These are phyloP conservation scores for Trichoderma hamatum DNA, from an alignment of 2,329 filamentous ascomycete genomes.

Conservation along the genomic window DNA sequence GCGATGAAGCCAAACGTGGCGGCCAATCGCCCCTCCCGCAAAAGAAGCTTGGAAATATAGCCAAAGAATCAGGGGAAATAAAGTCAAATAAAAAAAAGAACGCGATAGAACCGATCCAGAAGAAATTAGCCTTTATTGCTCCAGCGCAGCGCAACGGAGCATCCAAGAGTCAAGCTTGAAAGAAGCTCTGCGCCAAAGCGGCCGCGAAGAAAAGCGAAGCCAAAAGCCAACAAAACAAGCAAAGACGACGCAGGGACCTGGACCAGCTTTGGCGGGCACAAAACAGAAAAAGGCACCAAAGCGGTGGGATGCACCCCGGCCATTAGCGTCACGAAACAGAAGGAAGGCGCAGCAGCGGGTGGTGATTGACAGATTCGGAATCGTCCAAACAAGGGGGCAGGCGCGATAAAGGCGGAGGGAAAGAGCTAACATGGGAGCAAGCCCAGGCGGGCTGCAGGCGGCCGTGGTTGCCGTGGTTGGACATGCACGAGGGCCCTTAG, in stretches of 20 bases:
- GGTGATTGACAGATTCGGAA: conserved; percentile 17
- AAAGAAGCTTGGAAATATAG: neutral
- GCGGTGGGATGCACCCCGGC: conserved; percentile 26
- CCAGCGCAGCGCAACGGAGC: neutral
- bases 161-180: neutral
- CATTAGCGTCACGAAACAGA: conserved; percentile 5
- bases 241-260: neutral
- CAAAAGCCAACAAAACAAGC: conserved; percentile 1
- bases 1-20: neutral
- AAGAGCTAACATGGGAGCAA: conserved; percentile 19
- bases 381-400: conserved; percentile 19
- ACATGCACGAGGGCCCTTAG: conserved; percentile 5
- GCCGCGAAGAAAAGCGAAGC: neutral
- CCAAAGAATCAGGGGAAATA: neutral
- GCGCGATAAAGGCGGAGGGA: conserved; percentile 22
- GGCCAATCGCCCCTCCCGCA: conserved; percentile 4
- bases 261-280: neutral
- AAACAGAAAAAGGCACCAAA: neutral
- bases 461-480: conserved; percentile 15
- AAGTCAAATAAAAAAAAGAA: neutral
- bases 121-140: neutral
- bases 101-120: neutral
- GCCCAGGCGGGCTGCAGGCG: neutral
- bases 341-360: conserved; percentile 24
- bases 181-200: neutral